phyloP scores from a whole-genome alignment of 371 early-diverging fungal species.

The Mucor irregularis region DNA sequence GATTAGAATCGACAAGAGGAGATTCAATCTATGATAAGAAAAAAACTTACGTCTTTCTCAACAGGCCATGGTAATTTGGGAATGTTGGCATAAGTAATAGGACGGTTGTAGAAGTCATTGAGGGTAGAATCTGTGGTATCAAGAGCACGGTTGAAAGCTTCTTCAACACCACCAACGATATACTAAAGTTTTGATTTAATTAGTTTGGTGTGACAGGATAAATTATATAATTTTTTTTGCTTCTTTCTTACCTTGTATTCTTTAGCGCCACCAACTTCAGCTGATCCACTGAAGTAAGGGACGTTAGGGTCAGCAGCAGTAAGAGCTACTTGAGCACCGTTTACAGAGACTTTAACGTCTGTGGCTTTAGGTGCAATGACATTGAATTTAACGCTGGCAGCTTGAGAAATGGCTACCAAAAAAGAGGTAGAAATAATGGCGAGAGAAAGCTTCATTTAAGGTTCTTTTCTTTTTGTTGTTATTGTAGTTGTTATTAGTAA shows the following conservation, averaged over 20 bases:
- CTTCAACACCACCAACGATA: slow-evolving; percentile 44
- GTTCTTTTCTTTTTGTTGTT: not conserved
- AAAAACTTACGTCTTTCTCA: slow-evolving; percentile 27
- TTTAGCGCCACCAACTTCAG: slow-evolving; percentile 33
- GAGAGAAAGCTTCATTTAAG: slow-evolving; percentile 32
- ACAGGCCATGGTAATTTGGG: slow-evolving; percentile 56
- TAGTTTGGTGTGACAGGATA: not conserved
- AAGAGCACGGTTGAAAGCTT: slow-evolving; percentile 48
- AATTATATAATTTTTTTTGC: not conserved
- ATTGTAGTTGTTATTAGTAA: not conserved
- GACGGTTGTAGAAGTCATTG: slow-evolving; percentile 53
- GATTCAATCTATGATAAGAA: not conserved
- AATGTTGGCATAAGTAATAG: slow-evolving; percentile 55
- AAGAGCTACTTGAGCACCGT: slow-evolving; percentile 40
- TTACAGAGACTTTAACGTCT: slow-evolving; percentile 48
- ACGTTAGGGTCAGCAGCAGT: slow-evolving; percentile 43
- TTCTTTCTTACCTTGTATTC: slow-evolving; percentile 48
- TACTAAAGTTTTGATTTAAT: slow-evolving; percentile 26
- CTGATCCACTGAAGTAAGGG: slow-evolving; percentile 48
- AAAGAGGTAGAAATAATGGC: slow-evolving; percentile 20
- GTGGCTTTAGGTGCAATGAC: slow-evolving; percentile 55
- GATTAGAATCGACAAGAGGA: not conserved
- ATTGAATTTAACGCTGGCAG: slow-evolving; percentile 47
- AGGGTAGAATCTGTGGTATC: slow-evolving; percentile 34
- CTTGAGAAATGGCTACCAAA: slow-evolving; percentile 28